phyloP scores from a whole-genome alignment of 2,329 filamentous ascomycete genomes.

The Xylaria polymorpha region DNA sequence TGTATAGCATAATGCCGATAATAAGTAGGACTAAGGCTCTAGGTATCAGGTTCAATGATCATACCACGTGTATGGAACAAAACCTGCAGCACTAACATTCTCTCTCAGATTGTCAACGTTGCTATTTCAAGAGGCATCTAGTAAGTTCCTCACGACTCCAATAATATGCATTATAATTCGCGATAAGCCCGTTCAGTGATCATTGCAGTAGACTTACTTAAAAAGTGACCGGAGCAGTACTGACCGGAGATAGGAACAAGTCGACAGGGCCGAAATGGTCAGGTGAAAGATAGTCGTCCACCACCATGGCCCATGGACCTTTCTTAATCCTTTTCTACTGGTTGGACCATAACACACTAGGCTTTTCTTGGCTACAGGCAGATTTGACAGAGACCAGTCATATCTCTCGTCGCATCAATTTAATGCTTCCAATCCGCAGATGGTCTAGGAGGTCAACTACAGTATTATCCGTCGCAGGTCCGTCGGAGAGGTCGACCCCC shows the following conservation, averaged over 20 bases:
- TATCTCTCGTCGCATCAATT: slow-evolving; percentile 13
- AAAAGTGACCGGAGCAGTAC: background rate
- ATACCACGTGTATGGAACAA: background rate
- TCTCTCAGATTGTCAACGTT: background rate
- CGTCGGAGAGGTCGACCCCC: slow-evolving; percentile 12
- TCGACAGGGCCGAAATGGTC: slow-evolving; percentile 20
- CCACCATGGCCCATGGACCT: background rate
- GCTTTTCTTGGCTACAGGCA: slow-evolving; percentile 30
- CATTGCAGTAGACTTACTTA: slow-evolving; percentile 2
- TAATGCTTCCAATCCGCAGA: slow-evolving; percentile 13
- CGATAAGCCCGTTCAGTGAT: slow-evolving; percentile 5
- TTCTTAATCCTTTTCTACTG: slow-evolving; percentile 3
- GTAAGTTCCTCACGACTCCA: background rate
- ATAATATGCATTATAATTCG: slow-evolving; percentile 1
- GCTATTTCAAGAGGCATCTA: background rate
- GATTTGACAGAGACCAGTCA: slow-evolving; percentile 27
- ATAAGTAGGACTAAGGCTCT: background rate
- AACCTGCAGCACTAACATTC: background rate
- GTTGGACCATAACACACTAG: slow-evolving; percentile 21
- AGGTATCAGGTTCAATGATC: background rate
- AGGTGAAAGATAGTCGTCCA: slow-evolving; percentile 25
- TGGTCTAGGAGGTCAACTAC: slow-evolving; percentile 1
- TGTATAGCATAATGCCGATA: slow-evolving; percentile 29
- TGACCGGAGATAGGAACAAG: slow-evolving; percentile 9
- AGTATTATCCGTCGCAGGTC: background rate